Evolutionary conservation across 805 yeast species (phyloP).

Genomic region (Blastobotrys peoriensis): DNA sequence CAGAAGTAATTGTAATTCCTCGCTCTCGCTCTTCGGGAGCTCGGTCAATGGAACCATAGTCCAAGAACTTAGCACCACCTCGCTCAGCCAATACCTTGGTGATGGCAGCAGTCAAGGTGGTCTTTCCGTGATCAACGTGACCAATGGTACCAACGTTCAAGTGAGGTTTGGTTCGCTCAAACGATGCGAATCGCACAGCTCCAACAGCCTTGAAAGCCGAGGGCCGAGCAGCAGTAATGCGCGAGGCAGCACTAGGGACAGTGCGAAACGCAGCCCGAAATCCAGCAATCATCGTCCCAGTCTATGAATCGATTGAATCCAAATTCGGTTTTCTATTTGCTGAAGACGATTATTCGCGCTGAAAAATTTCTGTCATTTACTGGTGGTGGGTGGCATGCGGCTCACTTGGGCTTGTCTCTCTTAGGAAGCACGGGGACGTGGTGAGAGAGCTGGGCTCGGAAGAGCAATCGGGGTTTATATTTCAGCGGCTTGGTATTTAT

Average conservation of each 20-base stretch:
- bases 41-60: conserved; percentile 87
- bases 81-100: conserved; percentile 83
- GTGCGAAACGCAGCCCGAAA: conserved; percentile 6
- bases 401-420: too few species aligned
- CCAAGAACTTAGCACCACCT: conserved; percentile 93
- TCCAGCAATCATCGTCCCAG: conserved; percentile 8
- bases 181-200: conserved; percentile 33
- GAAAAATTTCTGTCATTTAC: too few species aligned
- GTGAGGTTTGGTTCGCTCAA: conserved; percentile 94
- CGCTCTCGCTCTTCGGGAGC: conserved; percentile 99
- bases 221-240: conserved; percentile 6
- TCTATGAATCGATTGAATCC: too few species aligned
- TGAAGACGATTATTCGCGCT: too few species aligned
- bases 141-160: conserved; percentile 97
- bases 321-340: too few species aligned
- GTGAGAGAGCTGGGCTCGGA: too few species aligned
- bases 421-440: too few species aligned
- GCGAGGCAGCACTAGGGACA: conserved; percentile 4
- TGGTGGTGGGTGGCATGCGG: too few species aligned
- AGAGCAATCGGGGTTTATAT: too few species aligned
- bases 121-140: conserved; percentile 98
- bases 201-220: conserved; percentile 1
- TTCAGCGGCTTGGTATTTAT: too few species aligned
- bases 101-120: conserved; percentile 97
- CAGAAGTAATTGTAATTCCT: conserved; percentile 97